Evolutionary conservation across 75 land plant genomes (phyloP).

Genomic region (Isoetes taiwanensis): DNA sequence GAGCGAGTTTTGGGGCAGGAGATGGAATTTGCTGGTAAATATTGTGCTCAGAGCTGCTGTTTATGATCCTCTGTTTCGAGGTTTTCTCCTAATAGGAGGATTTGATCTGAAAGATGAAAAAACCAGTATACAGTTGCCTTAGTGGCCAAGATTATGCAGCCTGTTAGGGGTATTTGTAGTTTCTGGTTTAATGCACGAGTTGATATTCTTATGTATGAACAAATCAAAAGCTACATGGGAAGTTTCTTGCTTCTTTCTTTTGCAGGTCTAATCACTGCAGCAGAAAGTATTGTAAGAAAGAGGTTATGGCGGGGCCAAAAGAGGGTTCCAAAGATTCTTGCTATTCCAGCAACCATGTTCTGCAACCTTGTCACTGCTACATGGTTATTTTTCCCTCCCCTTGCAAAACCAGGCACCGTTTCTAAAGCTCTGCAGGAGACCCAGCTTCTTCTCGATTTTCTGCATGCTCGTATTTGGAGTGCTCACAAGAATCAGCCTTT

Average conservation of each 20-base stretch:
- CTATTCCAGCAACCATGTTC: not conserved
- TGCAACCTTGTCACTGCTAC: not conserved
- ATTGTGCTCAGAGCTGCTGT: not conserved
- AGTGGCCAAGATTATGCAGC: too few species aligned
- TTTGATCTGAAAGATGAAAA: not conserved
- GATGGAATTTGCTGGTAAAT: not conserved
- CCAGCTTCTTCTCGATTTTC: too few species aligned
- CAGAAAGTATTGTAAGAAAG: not conserved
- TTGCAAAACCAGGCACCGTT: not conserved
- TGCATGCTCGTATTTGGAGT: too few species aligned
- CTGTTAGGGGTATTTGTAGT: not conserved
- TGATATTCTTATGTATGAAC: not conserved
- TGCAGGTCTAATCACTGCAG: not conserved
- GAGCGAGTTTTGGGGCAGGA: not conserved
- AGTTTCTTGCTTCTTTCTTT: not conserved
- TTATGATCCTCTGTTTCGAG: not conserved
- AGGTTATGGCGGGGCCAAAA: not conserved
- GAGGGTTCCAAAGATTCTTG: not conserved
- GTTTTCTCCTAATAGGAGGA: not conserved
- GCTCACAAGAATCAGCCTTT: too few species aligned
- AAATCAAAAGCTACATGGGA: not conserved
- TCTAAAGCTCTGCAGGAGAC: not conserved
- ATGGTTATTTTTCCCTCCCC: not conserved
- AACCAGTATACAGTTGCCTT: not conserved
- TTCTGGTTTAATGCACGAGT: conserved; percentile 3